These are phyloP conservation scores for Sugiyamaella valdiviana DNA, from an alignment of 805 yeast species.

Conservation along the genomic window DNA sequence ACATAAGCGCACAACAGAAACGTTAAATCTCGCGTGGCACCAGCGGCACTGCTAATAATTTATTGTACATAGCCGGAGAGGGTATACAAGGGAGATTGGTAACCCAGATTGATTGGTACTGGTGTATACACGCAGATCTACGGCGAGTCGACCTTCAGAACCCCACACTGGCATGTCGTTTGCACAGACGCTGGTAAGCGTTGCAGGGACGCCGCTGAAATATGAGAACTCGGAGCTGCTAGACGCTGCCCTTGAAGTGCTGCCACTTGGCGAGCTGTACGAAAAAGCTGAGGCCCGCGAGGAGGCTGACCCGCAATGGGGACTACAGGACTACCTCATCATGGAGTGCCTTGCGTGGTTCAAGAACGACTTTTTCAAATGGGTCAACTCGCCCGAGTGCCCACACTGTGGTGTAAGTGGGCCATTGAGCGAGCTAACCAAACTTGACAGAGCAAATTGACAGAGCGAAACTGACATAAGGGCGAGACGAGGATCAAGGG, in stretches of 20 bases:
- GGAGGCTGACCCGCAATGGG: slow-evolving; percentile 27
- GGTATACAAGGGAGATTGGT: too few species aligned
- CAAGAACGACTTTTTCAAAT: slow-evolving; percentile 69
- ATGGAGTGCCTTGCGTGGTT: slow-evolving; percentile 58
- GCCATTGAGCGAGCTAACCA: background rate
- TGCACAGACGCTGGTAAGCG: slow-evolving; percentile 9
- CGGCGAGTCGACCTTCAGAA: too few species aligned
- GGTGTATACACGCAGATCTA: too few species aligned
- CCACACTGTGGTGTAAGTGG: slow-evolving; percentile 38
- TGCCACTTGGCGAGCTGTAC: slow-evolving; percentile 57
- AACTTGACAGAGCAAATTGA: background rate
- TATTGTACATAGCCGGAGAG: too few species aligned
- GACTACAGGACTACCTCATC: slow-evolving; percentile 53
- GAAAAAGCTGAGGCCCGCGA: slow-evolving; percentile 52
- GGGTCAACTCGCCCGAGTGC: slow-evolving; percentile 75
- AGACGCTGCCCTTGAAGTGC: slow-evolving; percentile 53
- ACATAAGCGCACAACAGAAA: too few species aligned
- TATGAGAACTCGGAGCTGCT: slow-evolving; percentile 43
- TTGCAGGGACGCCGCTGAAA: slow-evolving; percentile 23
- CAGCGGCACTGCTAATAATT: background rate
- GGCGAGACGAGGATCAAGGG: slow-evolving; percentile 38
- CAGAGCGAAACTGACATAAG: slow-evolving; percentile 16
- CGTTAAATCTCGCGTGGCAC: too few species aligned
- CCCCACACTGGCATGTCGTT: too few species aligned
- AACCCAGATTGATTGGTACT: background rate